Evolutionary conservation across 306 rosid genomes (phyloP).

Genomic region (Macrotyloma uniflorum): DNA sequence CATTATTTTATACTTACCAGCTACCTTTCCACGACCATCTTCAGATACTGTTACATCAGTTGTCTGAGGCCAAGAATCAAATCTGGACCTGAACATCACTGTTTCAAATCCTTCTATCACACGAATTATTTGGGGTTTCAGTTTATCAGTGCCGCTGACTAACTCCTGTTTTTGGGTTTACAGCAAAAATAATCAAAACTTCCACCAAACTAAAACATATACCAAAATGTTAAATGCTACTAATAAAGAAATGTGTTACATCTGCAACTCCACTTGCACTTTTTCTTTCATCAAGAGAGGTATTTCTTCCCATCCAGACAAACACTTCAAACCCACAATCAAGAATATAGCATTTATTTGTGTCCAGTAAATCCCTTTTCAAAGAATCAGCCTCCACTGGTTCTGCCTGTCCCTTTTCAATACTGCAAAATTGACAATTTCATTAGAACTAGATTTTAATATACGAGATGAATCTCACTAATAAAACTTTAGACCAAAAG

Average conservation of each 20-base stretch:
- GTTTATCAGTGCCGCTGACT: constrained; percentile 56
- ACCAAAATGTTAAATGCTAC: constrained; percentile 17
- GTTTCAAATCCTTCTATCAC: constrained; percentile 93
- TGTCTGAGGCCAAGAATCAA: constrained; percentile 81
- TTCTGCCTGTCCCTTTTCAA: constrained; percentile 74
- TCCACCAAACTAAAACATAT: constrained; percentile 32
- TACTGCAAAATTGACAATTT: constrained; percentile 49
- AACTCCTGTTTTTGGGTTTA: constrained; percentile 60
- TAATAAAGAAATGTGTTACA: constrained; percentile 48
- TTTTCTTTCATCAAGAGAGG: constrained; percentile 85
- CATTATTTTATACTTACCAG: constrained; percentile 62
- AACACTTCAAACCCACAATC: constrained; percentile 83
- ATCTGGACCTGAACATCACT: constrained; percentile 80
- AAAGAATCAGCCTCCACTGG: constrained; percentile 64
- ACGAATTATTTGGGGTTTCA: constrained; percentile 73
- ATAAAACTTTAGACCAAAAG: not conserved
- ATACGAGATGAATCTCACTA: constrained; percentile 21
- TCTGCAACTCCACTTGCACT: constrained; percentile 85
- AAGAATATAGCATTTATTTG: constrained; percentile 75
- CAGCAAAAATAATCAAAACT: constrained; percentile 28
- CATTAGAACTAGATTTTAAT: constrained; percentile 34
- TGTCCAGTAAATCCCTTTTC: constrained; percentile 72
- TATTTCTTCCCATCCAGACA: constrained; percentile 94
- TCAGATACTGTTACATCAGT: constrained; percentile 75
- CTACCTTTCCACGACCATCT: constrained; percentile 98